phyloP scores from a whole-genome alignment of 768 basidiomycete species.

The Lactarius sanguifluus region DNA sequence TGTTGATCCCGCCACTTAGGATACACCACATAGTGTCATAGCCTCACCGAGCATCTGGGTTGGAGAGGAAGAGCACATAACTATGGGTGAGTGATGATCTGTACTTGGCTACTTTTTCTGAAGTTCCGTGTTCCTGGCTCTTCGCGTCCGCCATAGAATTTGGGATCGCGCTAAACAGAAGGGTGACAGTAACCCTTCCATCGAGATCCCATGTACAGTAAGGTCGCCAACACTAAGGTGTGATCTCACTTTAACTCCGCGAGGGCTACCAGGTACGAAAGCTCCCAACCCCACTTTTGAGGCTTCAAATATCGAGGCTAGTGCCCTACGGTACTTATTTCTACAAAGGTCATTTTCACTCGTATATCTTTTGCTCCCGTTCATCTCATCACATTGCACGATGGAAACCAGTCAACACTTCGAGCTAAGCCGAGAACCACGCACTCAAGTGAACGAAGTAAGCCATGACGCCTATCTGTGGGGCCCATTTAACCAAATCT shows the following conservation, averaged over 20 bases:
- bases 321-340: conserved; percentile 2
- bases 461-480: conserved; percentile 9
- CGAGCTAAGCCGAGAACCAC: neutral
- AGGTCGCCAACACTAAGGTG: neutral
- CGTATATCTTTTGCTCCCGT: neutral
- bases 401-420: conserved; percentile 13
- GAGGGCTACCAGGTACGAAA: conserved; percentile 19
- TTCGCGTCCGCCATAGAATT: conserved; percentile 1
- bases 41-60: conserved; percentile 7
- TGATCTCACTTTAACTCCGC: conserved; percentile 23
- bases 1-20: neutral
- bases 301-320: conserved; percentile 21
- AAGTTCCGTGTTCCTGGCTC: conserved; percentile 20
- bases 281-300: conserved; percentile 23
- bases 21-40: too few relatives aligned
- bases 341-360: conserved; percentile 2
- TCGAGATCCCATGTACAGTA: conserved; percentile 16
- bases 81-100: neutral
- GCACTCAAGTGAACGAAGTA: conserved; percentile 17
- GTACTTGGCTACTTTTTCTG: conserved; percentile 1
- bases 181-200: conserved; percentile 5
- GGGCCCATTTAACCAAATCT: conserved; percentile 22
- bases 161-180: conserved; percentile 5
- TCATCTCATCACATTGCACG: conserved; percentile 1
- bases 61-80: neutral